phyloP scores from a whole-genome alignment of 768 basidiomycete species.

The Mycena sanguinolenta region DNA sequence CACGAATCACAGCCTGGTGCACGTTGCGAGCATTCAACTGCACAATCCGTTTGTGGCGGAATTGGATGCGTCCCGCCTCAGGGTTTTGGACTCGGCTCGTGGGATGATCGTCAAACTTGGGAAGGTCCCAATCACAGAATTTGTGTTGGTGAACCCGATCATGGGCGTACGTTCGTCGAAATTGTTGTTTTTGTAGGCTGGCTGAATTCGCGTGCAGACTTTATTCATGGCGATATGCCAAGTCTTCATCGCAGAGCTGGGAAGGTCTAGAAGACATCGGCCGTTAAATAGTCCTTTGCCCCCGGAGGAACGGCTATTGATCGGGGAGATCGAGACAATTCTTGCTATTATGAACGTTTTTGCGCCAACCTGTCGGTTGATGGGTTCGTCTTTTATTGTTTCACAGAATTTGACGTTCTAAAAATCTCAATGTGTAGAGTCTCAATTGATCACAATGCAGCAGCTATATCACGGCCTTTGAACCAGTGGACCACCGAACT shows the following conservation, averaged over 20 bases:
- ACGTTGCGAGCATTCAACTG: conserved; percentile 44
- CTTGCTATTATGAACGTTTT: background rate
- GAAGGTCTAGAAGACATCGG: background rate
- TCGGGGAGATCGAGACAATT: background rate
- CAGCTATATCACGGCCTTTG: too few species aligned
- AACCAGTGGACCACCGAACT: too few species aligned
- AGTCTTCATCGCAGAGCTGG: background rate
- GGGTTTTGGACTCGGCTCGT: too few species aligned
- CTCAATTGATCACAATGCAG: too few species aligned
- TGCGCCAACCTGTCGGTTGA: background rate
- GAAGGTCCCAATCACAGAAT: too few species aligned
- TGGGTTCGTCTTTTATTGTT: too few species aligned
- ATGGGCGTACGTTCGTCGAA: too few species aligned
- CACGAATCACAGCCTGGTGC: conserved; percentile 41
- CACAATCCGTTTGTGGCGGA: conserved; percentile 28
- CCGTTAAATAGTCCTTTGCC: background rate
- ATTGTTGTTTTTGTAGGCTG: too few species aligned
- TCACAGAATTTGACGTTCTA: too few species aligned
- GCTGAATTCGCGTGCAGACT: background rate
- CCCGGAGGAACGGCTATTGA: background rate
- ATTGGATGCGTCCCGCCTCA: background rate
- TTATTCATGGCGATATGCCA: background rate
- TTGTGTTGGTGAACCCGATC: too few species aligned
- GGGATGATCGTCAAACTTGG: too few species aligned
- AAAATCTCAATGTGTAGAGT: too few species aligned